These are phyloP conservation scores for Oryza meridionalis DNA, from an alignment of 176 grass and related monocot genomes.

Conservation along the genomic window DNA sequence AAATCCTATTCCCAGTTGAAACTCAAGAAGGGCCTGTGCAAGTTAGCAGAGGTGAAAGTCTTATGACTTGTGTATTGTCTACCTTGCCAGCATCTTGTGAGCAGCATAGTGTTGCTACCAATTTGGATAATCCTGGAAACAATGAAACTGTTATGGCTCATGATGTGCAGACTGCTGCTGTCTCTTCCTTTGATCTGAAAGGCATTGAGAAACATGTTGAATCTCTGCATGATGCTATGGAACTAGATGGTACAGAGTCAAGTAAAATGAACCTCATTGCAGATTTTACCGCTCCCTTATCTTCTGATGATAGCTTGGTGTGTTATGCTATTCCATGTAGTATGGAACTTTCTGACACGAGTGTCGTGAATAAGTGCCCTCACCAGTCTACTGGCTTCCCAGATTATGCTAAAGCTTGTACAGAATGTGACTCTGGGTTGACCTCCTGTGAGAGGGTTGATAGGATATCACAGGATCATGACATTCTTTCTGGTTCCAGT, in stretches of 20 bases:
- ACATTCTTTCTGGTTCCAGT: conserved; percentile 19
- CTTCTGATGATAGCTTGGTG: conserved; percentile 27
- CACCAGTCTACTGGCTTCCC: not conserved
- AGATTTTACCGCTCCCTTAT: conserved; percentile 25
- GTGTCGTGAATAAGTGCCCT: not conserved
- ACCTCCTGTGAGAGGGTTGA: conserved; percentile 11
- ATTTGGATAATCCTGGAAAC: not conserved
- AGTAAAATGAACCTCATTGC: not conserved
- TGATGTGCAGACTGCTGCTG: not conserved
- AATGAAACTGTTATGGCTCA: conserved; percentile 29
- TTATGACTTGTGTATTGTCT: conserved; percentile 14
- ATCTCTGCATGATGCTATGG: conserved; percentile 41
- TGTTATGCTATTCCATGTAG: conserved; percentile 1
- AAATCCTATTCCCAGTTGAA: conserved; percentile 42
- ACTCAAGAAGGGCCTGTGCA: not conserved
- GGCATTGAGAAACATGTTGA: not conserved
- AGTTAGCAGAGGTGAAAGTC: conserved; percentile 24
- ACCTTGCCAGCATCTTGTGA: not conserved
- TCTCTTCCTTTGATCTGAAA: conserved; percentile 13
- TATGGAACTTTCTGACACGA: conserved; percentile 22
- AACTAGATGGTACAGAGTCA: conserved; percentile 43
- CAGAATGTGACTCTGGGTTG: not conserved
- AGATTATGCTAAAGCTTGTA: not conserved
- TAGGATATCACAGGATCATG: not conserved
- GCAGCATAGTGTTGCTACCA: not conserved